Percentiles rank a stretch among this genome's conserved stretches.
Evolutionary conservation across 2,329 filamentous ascomycete genomes (phyloP).

Genomic region (Keithomyces neogunnii): DNA sequence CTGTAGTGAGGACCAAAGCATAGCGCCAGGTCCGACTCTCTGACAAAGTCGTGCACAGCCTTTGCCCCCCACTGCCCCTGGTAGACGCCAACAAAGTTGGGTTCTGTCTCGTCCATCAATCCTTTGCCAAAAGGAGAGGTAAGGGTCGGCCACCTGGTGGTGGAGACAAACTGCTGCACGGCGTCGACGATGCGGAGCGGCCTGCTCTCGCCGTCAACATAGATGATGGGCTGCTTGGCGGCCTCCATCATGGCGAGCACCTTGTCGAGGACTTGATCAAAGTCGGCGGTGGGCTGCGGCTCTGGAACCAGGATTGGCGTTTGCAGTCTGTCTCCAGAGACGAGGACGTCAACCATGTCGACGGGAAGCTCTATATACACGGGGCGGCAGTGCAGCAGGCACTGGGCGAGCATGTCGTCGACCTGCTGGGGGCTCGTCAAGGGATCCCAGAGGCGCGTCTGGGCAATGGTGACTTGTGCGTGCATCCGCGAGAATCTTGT

Average conservation of each 20-base stretch:
- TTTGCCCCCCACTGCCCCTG: conserved; percentile 30
- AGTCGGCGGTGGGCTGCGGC: conserved; percentile 1
- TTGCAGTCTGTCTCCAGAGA: conserved; percentile 23
- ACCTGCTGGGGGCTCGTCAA: conserved; percentile 38
- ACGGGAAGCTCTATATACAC: conserved; percentile 48
- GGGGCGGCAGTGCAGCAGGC: conserved; percentile 42
- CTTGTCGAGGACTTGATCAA: conserved; percentile 20
- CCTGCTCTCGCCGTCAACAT: conserved; percentile 43
- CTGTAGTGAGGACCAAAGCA: conserved; percentile 37
- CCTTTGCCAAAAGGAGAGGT: conserved; percentile 40
- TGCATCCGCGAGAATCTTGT: conserved; percentile 41
- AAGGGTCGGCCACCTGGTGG: conserved; percentile 38
- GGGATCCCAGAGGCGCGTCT: conserved; percentile 34
- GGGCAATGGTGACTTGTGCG: conserved; percentile 38
- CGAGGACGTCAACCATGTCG: conserved; percentile 36
- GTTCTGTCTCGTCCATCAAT: conserved; percentile 36
- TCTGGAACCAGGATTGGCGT: conserved; percentile 7
- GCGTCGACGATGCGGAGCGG: conserved; percentile 30
- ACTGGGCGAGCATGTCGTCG: conserved; percentile 20
- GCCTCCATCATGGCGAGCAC: conserved; percentile 33
- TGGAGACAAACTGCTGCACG: conserved; percentile 31
- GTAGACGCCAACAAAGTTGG: conserved; percentile 42
- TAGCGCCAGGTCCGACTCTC: conserved; percentile 34
- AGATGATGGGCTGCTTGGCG: conserved; percentile 38
- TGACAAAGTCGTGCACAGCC: conserved; percentile 26